Base-by-base conservation (phyloP, 352 stramenopile species). In the Phytophthora fragariaefolia region DNA sequence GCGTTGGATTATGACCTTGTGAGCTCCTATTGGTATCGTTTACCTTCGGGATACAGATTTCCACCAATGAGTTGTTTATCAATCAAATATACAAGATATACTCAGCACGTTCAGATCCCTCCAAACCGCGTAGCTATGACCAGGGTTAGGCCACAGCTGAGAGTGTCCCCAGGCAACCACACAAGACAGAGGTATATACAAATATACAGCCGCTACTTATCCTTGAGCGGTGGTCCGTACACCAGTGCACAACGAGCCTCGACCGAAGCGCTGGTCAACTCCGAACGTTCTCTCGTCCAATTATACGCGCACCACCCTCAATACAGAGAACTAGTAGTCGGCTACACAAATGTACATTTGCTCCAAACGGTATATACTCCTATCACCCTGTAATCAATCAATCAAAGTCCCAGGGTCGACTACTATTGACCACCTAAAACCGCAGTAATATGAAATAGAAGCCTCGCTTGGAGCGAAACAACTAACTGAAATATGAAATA, bases 161-260 rank as follows among this genome's bases (percentile, higher is more conserved):
- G 12, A 36, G 30, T 12, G 6, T 36, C 12, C 30, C 12, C 30
- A 36, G 30, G 12, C 12, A 36, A 36, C 30, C 12, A 36, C n/a
- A 36, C 30, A 36, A 45, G 6, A 45, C 36, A 45, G 36, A 45
- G 36, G 4, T 13, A 45, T 45, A 45, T n/a, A 45, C 36, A 45
- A 45, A 45, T n/a, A 45, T n/a, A 45, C 36, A 45, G 36, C 36
- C 36, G 36, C 18, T 15, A 45, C 36, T 45, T 45, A 45, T 45
- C 17, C 36, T 45, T 45, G 30, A 12, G 30, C 30, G 30, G 30
- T 36, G 30, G 30, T 36, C 30, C 6, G 6, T 12, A 36, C 30
- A 36, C 30, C 30, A 36, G 30, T 36, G 6, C 12, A 36, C 30
- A n/a, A 6, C 12, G 30, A 36, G 30, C 30, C 30, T 36, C 30